Evolutionary conservation across 169 alveolate species (phyloP).

Genomic region (Plasmodium berghei): DNA sequence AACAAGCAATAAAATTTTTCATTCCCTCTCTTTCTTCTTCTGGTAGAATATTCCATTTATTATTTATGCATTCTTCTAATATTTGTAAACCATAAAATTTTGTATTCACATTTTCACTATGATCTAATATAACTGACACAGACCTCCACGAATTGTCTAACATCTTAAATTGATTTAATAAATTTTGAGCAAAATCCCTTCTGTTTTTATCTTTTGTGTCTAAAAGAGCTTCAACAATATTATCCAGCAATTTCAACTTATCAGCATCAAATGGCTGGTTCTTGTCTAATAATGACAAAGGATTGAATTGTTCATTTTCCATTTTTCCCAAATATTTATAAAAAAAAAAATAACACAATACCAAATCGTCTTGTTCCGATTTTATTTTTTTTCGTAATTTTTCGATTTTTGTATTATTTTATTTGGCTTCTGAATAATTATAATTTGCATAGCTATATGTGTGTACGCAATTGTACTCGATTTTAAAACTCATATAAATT

Average conservation of each 20-base stretch:
- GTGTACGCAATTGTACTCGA: no score
- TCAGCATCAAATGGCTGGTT: constrained; percentile 89
- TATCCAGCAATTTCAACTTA: constrained; percentile 89
- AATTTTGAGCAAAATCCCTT: constrained; percentile 91
- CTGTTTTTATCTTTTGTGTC: constrained; percentile 84
- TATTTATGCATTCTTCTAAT: constrained; percentile 89
- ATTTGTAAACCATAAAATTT: constrained; percentile 92
- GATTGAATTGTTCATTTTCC: constrained; percentile 80
- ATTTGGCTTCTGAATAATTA: no score
- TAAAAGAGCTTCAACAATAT: constrained; percentile 91
- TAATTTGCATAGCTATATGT: no score
- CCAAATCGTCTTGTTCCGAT: neutral
- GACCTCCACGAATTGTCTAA: constrained; percentile 93
- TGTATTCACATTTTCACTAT: constrained; percentile 88
- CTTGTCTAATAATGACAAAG: constrained; percentile 87
- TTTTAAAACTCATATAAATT: no score
- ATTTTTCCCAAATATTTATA: constrained; percentile 19
- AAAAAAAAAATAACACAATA: constrained; percentile 1
- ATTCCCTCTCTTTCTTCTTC: constrained; percentile 89
- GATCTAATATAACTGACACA: constrained; percentile 91
- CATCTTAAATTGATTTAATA: constrained; percentile 89
- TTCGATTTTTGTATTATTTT: neutral
- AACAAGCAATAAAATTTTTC: constrained; percentile 89
- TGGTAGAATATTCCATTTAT: constrained; percentile 92
- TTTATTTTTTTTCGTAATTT: constrained; percentile 4